Evolutionary conservation across 176 grass and related monocot genomes (phyloP).

Genomic region (Thinopyrum elongatum): DNA sequence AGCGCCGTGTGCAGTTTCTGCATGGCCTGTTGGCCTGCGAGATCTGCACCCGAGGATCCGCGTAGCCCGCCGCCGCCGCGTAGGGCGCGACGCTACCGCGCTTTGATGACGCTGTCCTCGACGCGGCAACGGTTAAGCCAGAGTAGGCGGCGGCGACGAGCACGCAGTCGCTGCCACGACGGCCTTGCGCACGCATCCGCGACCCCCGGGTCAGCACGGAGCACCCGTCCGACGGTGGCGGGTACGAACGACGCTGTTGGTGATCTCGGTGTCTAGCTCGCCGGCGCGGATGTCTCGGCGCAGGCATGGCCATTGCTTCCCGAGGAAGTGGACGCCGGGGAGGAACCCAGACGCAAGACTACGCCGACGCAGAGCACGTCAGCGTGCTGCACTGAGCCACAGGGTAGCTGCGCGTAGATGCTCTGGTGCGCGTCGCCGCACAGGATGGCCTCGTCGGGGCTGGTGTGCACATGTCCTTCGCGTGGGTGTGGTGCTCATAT

Average conservation of each 20-base stretch:
- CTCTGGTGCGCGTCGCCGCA: too few species aligned
- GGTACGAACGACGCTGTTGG: slow-evolving; percentile 38
- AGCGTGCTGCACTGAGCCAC: too few species aligned
- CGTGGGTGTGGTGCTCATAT: slow-evolving; percentile 55
- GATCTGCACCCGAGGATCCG: slow-evolving; percentile 59
- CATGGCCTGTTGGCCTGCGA: slow-evolving; percentile 68
- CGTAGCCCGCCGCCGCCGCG: slow-evolving; percentile 22
- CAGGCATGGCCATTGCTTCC: slow-evolving; percentile 46
- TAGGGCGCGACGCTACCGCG: too few species aligned
- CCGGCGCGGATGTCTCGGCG: slow-evolving; percentile 42
- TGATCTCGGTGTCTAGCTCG: slow-evolving; percentile 30
- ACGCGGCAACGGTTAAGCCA: slow-evolving; percentile 62
- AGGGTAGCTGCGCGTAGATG: too few species aligned
- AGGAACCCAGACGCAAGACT: slow-evolving; percentile 54
- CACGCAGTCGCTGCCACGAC: slow-evolving; percentile 62
- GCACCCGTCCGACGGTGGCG: slow-evolving; percentile 35
- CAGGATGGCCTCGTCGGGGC: too few species aligned
- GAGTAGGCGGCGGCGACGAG: slow-evolving; percentile 62
- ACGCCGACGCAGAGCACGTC: slow-evolving; percentile 17
- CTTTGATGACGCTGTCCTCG: slow-evolving; percentile 23
- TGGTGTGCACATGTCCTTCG: neutral
- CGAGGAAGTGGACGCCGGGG: slow-evolving; percentile 52
- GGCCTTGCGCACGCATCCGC: slow-evolving; percentile 51
- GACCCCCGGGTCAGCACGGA: slow-evolving; percentile 43
- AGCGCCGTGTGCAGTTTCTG: slow-evolving; percentile 67